phyloP scores from a whole-genome alignment of 164 flowering plant genomes.

The Magnolia officinalis region DNA sequence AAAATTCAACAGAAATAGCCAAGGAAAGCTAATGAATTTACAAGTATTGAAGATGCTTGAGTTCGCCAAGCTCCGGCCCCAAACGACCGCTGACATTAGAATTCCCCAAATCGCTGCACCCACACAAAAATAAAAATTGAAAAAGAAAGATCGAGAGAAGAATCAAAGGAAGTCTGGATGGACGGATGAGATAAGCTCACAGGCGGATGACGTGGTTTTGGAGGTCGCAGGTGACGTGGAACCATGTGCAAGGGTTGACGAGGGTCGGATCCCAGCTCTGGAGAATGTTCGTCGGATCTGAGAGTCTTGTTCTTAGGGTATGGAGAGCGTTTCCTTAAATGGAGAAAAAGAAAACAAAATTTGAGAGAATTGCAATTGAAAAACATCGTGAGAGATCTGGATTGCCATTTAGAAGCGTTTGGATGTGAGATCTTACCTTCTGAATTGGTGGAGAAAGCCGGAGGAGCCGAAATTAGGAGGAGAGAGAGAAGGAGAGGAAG shows the following conservation, averaged over 20 bases:
- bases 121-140: slow-evolving; percentile 1
- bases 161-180: background rate
- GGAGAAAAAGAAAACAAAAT: background rate
- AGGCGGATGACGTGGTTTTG: slow-evolving; percentile 68
- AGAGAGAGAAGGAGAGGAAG: background rate
- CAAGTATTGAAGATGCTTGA: slow-evolving; percentile 71
- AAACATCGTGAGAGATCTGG: background rate
- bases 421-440: background rate
- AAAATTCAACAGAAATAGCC: background rate
- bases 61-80: slow-evolving; percentile 75
- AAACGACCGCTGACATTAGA: slow-evolving; percentile 71
- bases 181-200: slow-evolving; percentile 31
- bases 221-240: slow-evolving; percentile 77
- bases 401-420: background rate
- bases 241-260: slow-evolving; percentile 92
- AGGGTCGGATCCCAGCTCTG: slow-evolving; percentile 96
- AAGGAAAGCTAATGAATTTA: slow-evolving; percentile 17
- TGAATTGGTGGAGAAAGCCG: slow-evolving; percentile 4
- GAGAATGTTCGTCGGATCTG: slow-evolving; percentile 69
- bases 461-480: background rate
- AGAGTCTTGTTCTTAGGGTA: slow-evolving; percentile 52
- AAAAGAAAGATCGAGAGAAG: background rate
- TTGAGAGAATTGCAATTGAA: background rate
- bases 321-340: slow-evolving; percentile 68
- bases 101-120: slow-evolving; percentile 77